A percentile compares a stretch with the other conserved stretches of the same genome.
Evolutionary conservation across 78 protist genomes (phyloP).

Genomic region (Dictyostelium citrinum): DNA sequence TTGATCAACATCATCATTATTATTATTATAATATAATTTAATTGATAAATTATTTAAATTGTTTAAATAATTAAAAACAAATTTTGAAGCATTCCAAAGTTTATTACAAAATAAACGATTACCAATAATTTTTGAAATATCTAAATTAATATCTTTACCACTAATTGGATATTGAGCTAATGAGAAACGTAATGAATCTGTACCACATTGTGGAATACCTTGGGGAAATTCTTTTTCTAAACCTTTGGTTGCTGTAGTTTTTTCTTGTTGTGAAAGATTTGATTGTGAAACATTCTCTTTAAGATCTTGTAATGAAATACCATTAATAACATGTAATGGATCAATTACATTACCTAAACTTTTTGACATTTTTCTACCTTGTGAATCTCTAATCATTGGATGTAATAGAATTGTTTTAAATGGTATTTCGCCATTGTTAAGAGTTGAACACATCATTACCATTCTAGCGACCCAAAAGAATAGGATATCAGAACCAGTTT

Average conservation of each 20-base stretch:
- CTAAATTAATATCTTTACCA: constrained; percentile 86
- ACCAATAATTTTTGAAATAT: constrained; percentile 80
- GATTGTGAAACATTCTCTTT: not conserved
- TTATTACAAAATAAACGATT: constrained; percentile 93
- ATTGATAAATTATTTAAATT: not conserved
- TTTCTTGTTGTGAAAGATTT: constrained; percentile 49
- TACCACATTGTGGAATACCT: constrained; percentile 94
- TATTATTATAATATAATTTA: not conserved
- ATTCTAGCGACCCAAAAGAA: constrained; percentile 98
- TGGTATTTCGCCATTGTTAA: constrained; percentile 77
- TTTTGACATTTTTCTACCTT: constrained; percentile 98
- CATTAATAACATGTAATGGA: constrained; percentile 88
- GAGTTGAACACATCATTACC: constrained; percentile 91
- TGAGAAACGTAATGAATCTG: constrained; percentile 92
- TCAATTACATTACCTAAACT: constrained; percentile 96
- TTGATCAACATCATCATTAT: not conserved
- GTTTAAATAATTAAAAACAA: not conserved
- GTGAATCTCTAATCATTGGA: constrained; percentile 94
- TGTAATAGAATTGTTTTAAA: constrained; percentile 87
- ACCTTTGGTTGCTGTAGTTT: constrained; percentile 57
- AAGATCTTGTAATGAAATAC: constrained; percentile 37
- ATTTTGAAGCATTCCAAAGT: constrained; percentile 90
- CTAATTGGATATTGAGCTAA: constrained; percentile 62
- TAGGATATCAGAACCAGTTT: constrained; percentile 96
- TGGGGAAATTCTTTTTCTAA: constrained; percentile 84